phyloP scores from a whole-genome alignment of 768 basidiomycete genomes.

The Boletus barrowsii region DNA sequence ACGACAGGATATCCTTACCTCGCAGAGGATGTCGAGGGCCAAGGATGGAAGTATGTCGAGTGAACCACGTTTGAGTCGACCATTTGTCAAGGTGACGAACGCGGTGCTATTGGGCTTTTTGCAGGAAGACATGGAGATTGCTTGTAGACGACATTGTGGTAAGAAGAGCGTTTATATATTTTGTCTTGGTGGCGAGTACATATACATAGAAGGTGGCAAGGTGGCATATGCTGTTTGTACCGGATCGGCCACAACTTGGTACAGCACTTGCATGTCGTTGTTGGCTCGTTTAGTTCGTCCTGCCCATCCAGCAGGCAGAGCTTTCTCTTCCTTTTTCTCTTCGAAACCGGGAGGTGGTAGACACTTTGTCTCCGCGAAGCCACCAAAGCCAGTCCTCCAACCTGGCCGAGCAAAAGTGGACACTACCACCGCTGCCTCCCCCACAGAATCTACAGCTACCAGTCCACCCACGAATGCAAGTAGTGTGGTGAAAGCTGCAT shows the following conservation, averaged over 20 bases:
- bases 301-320: conserved; percentile 47
- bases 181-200: too few species aligned
- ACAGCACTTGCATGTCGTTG: conserved; percentile 43
- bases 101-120: background rate
- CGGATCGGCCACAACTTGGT: background rate
- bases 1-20: conserved; percentile 9
- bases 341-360: conserved; percentile 73
- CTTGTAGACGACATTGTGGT: background rate
- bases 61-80: conserved; percentile 14
- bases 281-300: conserved; percentile 48
- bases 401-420: conserved; percentile 39
- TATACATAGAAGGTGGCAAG: background rate
- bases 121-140: conserved; percentile 7
- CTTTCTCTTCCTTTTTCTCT: conserved; percentile 78
- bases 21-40: conserved; percentile 28
- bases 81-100: background rate
- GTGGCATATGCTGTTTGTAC: background rate
- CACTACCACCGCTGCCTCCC: conserved; percentile 34
- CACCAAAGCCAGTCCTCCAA: conserved; percentile 46
- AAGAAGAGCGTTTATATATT: background rate
- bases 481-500: conserved; percentile 12
- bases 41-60: conserved; percentile 35
- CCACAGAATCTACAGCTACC: conserved; percentile 27
- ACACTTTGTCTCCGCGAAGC: conserved; percentile 72
- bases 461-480: conserved; percentile 14